These are phyloP conservation scores for Diutina scorzettiae DNA, from an alignment of 1,139 yeast species.

Conservation along the genomic window DNA sequence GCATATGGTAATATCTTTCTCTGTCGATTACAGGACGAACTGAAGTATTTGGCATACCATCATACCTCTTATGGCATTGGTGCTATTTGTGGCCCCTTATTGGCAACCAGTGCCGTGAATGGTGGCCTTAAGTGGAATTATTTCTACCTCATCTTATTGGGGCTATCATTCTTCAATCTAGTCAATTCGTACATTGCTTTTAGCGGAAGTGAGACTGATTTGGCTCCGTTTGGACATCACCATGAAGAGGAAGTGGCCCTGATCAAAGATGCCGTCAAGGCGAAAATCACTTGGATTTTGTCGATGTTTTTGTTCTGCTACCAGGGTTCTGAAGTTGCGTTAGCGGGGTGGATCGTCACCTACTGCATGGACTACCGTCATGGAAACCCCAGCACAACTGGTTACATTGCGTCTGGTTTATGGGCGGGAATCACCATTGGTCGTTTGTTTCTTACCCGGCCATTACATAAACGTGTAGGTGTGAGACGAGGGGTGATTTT, in stretches of 20 bases:
- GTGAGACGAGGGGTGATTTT: slow-evolving; percentile 36
- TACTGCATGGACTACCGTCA: slow-evolving; percentile 44
- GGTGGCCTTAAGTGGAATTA: slow-evolving; percentile 40
- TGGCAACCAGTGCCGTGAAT: slow-evolving; percentile 42
- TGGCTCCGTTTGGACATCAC: slow-evolving; percentile 19
- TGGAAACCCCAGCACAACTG: slow-evolving; percentile 34
- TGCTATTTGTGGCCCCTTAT: slow-evolving; percentile 47
- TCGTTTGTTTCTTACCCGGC: slow-evolving; percentile 34
- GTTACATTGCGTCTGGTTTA: slow-evolving; percentile 59
- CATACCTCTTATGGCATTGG: slow-evolving; percentile 59
- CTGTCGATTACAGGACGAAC: slow-evolving; percentile 34
- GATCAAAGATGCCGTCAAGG: slow-evolving; percentile 18
- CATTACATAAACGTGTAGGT: slow-evolving; percentile 30
- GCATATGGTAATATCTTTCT: slow-evolving; percentile 49
- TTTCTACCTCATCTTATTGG: slow-evolving; percentile 39
- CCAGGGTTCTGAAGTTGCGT: slow-evolving; percentile 57
- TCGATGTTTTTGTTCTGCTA: slow-evolving; percentile 46
- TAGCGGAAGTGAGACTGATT: slow-evolving; percentile 30
- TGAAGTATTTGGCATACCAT: slow-evolving; percentile 37
- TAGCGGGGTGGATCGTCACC: slow-evolving; percentile 66
- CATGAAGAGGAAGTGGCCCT: slow-evolving; percentile 7
- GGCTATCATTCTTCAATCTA: slow-evolving; percentile 19
- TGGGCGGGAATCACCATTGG: slow-evolving; percentile 66
- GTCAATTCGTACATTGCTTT: slow-evolving; percentile 24
- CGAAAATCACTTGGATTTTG: slow-evolving; percentile 39